Evolutionary conservation across 306 rosid species (phyloP), one percentile per base, ranked within the genome.

Genomic region (Lathyrus oleraceus): DNA sequence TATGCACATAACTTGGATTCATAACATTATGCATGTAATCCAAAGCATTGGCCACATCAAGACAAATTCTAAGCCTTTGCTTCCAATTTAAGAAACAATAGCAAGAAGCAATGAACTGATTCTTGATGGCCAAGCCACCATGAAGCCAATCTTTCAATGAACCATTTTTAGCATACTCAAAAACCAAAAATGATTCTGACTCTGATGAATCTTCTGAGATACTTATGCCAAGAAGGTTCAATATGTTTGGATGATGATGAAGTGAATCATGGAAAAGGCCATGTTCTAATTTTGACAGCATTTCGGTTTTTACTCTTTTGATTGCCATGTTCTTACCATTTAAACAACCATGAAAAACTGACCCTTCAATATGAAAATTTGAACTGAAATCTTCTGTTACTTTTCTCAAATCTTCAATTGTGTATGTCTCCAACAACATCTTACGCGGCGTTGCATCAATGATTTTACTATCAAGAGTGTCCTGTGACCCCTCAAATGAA

Each of bases 81-180:
- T 79, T 84, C 98, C 98, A 94, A 65, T 95, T 87, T 32, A 90
- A 70, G 89, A 94, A 90, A 68, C 98, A 88, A 44, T 88, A 84
- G 75, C 98, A 94, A 8, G 98, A 94, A 51, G 91, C 72, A 60
- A 90, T 93, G 91, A 88, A 93, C 69, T 93, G 97, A 75, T 85
- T 93, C 82, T 93, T 93, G 64, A 93, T 85, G 39, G 98, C 98
- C 77, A 93, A 67, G 42, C 98, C 96, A 21, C 94, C 94, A 25
- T 93, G 97, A 48, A 93, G 89, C 98, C 98, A 93, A 62, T 93
- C 98, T 73, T 87, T 90, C 64, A 93, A 61, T 3, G 98, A 87
- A 19, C 98, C 98, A 30, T 93, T 93, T 68, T 81, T 81, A 1
- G 94, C 91, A 60, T 82, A 88, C 87, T 90, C 98, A 27, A 88